Evolutionary conservation across 345 rosid genomes (phyloP).

Genomic region (Mercurialis annua): DNA sequence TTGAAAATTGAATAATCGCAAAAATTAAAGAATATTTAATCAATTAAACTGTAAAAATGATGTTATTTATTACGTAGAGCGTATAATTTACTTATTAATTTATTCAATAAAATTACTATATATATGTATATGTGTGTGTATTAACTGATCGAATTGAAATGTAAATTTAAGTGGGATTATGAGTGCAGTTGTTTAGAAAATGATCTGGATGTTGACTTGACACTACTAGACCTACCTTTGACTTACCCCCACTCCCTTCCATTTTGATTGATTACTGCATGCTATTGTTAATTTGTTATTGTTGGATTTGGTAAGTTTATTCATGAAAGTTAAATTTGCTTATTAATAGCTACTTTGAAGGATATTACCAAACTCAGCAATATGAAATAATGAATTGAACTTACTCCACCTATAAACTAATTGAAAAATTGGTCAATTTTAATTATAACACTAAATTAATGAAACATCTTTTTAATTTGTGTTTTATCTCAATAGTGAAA

Average conservation of each 20-base stretch:
- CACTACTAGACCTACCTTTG: conserved; percentile 34
- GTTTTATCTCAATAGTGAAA: not conserved
- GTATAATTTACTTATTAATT: no score
- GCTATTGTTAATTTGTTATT: conserved; percentile 5
- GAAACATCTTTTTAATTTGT: no score
- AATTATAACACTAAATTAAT: no score
- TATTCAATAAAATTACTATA: no score
- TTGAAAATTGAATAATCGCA: no score
- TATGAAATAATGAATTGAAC: not conserved
- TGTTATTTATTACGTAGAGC: no score
- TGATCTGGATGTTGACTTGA: conserved; percentile 31
- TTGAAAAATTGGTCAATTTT: no score
- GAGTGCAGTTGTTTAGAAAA: conserved; percentile 23
- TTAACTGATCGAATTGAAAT: no score
- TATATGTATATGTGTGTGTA: no score
- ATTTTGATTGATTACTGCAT: not conserved
- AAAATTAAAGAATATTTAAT: no score
- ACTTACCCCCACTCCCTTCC: conserved; percentile 12
- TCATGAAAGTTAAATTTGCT: not conserved
- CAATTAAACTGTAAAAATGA: no score
- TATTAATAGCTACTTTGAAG: not conserved
- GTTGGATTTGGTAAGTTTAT: conserved; percentile 14
- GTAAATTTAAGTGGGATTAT: no score
- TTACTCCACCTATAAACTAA: not conserved
- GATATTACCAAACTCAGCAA: conserved; percentile 2